Percentiles rank a stretch among this genome's conserved stretches.
phyloP scores from a whole-genome alignment of 306 rosid genomes.

The Albizia julibrissin region DNA sequence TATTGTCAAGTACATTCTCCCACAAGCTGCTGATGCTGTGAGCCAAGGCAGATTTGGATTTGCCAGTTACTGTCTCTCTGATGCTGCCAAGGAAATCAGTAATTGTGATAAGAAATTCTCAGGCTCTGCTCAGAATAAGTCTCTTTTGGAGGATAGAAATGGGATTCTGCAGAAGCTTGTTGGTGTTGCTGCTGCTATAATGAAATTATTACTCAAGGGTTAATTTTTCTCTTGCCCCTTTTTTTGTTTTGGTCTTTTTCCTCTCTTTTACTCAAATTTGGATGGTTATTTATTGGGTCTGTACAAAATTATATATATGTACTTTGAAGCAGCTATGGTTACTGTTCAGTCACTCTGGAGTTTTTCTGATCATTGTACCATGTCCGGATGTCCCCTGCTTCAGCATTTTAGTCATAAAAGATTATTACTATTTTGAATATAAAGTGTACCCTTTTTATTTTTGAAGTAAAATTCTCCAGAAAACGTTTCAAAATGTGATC shows the following conservation, averaged over 20 bases:
- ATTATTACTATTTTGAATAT: neutral
- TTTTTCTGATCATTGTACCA: neutral
- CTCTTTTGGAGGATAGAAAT: conserved; percentile 58
- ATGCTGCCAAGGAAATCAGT: conserved; percentile 64
- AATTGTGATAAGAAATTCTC: conserved; percentile 67
- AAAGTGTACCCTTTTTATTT: neutral
- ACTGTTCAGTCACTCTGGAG: neutral
- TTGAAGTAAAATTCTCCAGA: neutral
- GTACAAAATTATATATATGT: conserved; percentile 30
- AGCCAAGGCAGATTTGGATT: conserved; percentile 59
- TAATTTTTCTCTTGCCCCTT: conserved; percentile 26
- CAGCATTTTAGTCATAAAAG: neutral
- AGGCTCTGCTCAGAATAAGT: conserved; percentile 27
- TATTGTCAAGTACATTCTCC: conserved; percentile 69
- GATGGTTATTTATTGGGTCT: conserved; percentile 22
- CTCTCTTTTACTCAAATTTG: neutral
- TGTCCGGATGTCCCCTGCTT: conserved; percentile 4
- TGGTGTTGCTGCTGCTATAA: conserved; percentile 64
- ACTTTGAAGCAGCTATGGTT: conserved; percentile 27
- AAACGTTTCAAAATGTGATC: neutral
- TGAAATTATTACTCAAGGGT: conserved; percentile 46
- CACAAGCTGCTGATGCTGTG: conserved; percentile 80
- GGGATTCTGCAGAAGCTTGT: conserved; percentile 53
- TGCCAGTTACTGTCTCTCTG: conserved; percentile 67
- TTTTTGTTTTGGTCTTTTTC: neutral